phyloP scores from a whole-genome alignment of 192 early-diverging fungal genomes.

The Coemansia asiatica region DNA sequence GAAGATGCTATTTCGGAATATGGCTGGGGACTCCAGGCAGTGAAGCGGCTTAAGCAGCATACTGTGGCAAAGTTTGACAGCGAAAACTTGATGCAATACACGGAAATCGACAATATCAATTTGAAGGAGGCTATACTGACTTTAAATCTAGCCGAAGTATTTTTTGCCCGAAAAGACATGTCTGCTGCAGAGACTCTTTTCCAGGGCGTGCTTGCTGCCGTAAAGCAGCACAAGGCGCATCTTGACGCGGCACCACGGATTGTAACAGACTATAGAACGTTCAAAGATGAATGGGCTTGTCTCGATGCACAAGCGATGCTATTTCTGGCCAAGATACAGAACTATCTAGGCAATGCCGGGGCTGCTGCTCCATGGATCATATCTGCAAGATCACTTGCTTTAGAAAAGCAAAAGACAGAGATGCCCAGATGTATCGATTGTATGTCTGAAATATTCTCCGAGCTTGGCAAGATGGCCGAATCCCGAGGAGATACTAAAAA shows the following conservation, averaged over 20 bases:
- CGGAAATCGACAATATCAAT: slow-evolving; percentile 32
- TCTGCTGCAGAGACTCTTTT: slow-evolving; percentile 32
- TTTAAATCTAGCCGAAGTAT: slow-evolving; percentile 23
- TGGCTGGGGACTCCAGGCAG: slow-evolving; percentile 32
- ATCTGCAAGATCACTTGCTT: slow-evolving; percentile 21
- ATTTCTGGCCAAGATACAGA: slow-evolving; percentile 32
- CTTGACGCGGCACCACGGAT: slow-evolving; percentile 27
- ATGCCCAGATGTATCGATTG: slow-evolving; percentile 41
- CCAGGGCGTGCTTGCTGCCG: slow-evolving; percentile 22
- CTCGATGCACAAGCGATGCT: slow-evolving; percentile 40
- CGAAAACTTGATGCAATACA: slow-evolving; percentile 24
- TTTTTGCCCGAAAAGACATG: slow-evolving; percentile 18
- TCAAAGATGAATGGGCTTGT: slow-evolving; percentile 42
- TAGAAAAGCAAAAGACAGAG: slow-evolving; percentile 1
- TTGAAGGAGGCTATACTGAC: slow-evolving; percentile 38
- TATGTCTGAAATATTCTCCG: slow-evolving; percentile 22
- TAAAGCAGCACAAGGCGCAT: slow-evolving; percentile 40
- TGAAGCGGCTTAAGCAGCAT: slow-evolving; percentile 30
- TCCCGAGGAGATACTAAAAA: slow-evolving; percentile 21
- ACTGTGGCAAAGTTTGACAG: slow-evolving; percentile 27
- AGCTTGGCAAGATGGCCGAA: slow-evolving; percentile 47
- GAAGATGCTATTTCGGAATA: slow-evolving; percentile 22
- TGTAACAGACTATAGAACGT: slow-evolving; percentile 24
- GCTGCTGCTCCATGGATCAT: slow-evolving; percentile 36
- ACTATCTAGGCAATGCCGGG: slow-evolving; percentile 18